Percentiles rank a stretch among this genome's conserved stretches.
Evolutionary conservation across 225 moss, liverwort and hornwort species (phyloP).

Genomic region (Marchantia polymorpha): DNA sequence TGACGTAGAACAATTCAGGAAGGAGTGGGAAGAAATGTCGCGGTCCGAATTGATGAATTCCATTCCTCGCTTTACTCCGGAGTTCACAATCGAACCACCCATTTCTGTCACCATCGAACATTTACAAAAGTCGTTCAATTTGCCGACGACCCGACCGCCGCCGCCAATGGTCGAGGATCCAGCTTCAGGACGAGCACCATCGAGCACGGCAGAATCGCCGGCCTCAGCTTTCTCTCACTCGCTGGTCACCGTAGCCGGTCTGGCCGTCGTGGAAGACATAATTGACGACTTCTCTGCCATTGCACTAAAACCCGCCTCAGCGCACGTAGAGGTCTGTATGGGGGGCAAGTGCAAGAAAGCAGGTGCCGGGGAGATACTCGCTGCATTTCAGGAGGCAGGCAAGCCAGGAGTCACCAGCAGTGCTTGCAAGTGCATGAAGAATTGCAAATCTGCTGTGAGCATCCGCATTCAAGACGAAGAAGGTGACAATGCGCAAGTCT

Average conservation of each 20-base stretch:
- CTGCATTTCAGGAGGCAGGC: conserved; percentile 28
- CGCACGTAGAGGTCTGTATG: conserved; percentile 44
- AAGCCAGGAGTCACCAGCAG: conserved; percentile 22
- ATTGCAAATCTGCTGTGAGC: conserved; percentile 36
- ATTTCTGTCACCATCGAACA: conserved; percentile 5
- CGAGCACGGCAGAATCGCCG: not conserved
- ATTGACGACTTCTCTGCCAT: not conserved
- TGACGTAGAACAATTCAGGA: conserved; percentile 19
- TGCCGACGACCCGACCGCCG: not conserved
- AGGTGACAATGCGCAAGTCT: conserved; percentile 1
- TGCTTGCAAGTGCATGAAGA: conserved; percentile 48
- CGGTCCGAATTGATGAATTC: conserved; percentile 33
- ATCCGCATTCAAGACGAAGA: conserved; percentile 21
- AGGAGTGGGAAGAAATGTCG: conserved; percentile 32
- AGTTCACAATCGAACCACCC: conserved; percentile 24
- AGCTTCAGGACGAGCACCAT: not conserved
- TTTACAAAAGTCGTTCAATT: conserved; percentile 1
- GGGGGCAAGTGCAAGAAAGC: conserved; percentile 42
- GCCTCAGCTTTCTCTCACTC: not conserved
- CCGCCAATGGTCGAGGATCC: not conserved
- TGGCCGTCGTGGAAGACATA: conserved; percentile 9
- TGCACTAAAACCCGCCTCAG: not conserved
- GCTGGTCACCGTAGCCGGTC: conserved; percentile 4
- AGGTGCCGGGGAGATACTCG: conserved; percentile 32
- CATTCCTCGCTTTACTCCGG: conserved; percentile 19